Conservation (phyloP, 2,329 filamentous ascomycete genomes). For the Dothideomycetes sp. region DNA sequence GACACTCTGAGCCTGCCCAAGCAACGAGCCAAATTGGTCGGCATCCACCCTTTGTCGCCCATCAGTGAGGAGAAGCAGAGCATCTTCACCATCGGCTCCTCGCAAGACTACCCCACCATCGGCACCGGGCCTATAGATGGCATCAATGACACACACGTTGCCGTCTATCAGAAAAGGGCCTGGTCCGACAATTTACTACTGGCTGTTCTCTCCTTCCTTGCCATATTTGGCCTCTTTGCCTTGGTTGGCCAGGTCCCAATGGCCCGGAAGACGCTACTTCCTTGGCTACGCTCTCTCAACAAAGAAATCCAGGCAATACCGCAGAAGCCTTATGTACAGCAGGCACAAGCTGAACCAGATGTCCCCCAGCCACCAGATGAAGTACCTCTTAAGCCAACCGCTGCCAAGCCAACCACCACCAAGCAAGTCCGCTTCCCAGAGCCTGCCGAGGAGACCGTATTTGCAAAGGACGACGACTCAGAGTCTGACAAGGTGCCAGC, state of each 20-base stretch:
- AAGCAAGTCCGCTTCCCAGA: slow-evolving; percentile 14
- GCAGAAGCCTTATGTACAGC: not conserved
- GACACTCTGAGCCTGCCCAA: slow-evolving; percentile 6
- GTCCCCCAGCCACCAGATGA: not conserved
- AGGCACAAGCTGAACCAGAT: not conserved
- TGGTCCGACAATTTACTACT: slow-evolving; percentile 1
- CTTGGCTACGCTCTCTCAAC: not conserved
- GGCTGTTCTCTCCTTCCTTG: slow-evolving; percentile 1
- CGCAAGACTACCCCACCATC: slow-evolving; percentile 5
- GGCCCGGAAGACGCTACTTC: not conserved
- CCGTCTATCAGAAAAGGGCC: not conserved
- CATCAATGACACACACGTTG: not conserved
- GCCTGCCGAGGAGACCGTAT: slow-evolving; percentile 23
- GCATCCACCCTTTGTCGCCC: slow-evolving; percentile 25
- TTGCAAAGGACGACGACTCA: slow-evolving; percentile 15
- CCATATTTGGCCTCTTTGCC: slow-evolving; percentile 3
- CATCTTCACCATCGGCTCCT: slow-evolving; percentile 9
- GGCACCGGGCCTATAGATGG: not conserved
- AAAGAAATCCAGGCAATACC: not conserved
- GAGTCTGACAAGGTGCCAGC: slow-evolving; percentile 9
- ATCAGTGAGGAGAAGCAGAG: slow-evolving; percentile 4
- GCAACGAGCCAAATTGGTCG: slow-evolving; percentile 25
- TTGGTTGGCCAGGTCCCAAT: slow-evolving; percentile 1
- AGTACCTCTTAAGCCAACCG: not conserved
- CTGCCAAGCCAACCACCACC: not conserved